Conservation (phyloP, 2,329 filamentous ascomycete species). For the Aspergillus bombycis region DNA sequence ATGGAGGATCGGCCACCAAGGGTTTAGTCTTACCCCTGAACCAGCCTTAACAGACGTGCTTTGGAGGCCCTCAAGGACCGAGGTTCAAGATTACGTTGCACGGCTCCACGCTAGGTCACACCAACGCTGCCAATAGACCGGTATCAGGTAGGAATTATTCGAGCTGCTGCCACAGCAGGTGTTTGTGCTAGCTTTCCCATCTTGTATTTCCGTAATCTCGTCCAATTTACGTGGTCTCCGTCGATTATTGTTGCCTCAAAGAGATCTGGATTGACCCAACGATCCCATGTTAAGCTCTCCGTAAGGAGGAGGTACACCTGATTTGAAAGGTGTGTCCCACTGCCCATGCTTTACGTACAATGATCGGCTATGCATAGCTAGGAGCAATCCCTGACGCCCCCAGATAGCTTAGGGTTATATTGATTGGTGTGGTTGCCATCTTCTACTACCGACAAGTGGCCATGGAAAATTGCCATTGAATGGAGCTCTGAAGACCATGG, state of each 20-base stretch:
- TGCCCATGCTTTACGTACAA: neutral
- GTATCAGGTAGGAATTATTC: constrained; percentile 2
- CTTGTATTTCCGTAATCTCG: constrained; percentile 1
- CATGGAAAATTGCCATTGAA: constrained; percentile 26
- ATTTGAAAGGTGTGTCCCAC: neutral
- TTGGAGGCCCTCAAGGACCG: constrained; percentile 18
- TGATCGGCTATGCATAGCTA: neutral
- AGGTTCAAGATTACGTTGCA: constrained; percentile 28
- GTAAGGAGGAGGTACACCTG: neutral
- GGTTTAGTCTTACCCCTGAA: constrained; percentile 24
- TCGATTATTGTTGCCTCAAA: neutral
- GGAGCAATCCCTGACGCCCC: neutral
- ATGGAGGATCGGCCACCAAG: constrained; percentile 21
- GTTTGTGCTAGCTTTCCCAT: neutral
- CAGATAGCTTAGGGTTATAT: neutral
- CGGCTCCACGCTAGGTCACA: constrained; percentile 32
- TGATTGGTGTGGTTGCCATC: neutral
- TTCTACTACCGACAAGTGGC: constrained; percentile 19
- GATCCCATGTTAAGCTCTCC: neutral
- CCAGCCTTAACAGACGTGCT: constrained; percentile 12
- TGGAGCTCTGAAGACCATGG: constrained; percentile 28
- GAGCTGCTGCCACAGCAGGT: constrained; percentile 1
- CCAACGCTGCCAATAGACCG: constrained; percentile 12
- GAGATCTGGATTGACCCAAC: neutral
- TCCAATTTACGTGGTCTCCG: neutral